phyloP scores from a whole-genome alignment of 2,329 filamentous ascomycete genomes.

The Neophaeococcomyces mojaviensis region DNA sequence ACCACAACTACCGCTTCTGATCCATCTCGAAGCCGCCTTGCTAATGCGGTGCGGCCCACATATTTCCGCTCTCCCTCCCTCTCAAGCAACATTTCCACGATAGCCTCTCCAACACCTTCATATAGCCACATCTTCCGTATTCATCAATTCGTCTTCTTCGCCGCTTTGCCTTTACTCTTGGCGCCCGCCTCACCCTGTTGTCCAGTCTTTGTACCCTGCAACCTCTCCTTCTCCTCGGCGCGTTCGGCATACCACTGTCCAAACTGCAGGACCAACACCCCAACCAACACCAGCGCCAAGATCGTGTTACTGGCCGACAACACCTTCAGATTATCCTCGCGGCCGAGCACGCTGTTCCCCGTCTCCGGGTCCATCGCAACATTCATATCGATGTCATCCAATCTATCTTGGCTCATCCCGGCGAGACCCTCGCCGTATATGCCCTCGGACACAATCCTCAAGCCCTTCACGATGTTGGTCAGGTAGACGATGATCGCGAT shows the following conservation, averaged over 20 bases:
- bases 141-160: slow-evolving; percentile 8
- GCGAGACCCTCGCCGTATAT: slow-evolving; percentile 45
- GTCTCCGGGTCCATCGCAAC: slow-evolving; percentile 28
- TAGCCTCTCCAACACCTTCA: no score
- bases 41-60: no score
- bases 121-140: no score
- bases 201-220: no score
- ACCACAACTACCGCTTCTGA: no score
- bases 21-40: no score
- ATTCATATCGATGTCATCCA: slow-evolving; percentile 27
- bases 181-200: slow-evolving; percentile 1
- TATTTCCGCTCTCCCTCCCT: no score
- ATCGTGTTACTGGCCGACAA: slow-evolving; percentile 94
- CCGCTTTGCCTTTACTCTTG: background rate
- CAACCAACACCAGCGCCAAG: slow-evolving; percentile 81
- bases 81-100: no score
- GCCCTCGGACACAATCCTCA: slow-evolving; percentile 71
- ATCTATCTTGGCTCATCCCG: slow-evolving; percentile 25
- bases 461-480: slow-evolving; percentile 91
- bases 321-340: slow-evolving; percentile 86
- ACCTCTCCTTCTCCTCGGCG: slow-evolving; percentile 76
- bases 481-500: slow-evolving; percentile 89
- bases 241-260: slow-evolving; percentile 98
- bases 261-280: slow-evolving; percentile 85
- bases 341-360: slow-evolving; percentile 55